Evolutionary conservation across 2,329 filamentous ascomycete genomes (phyloP).

Genomic region (Penicillium verrucosum): DNA sequence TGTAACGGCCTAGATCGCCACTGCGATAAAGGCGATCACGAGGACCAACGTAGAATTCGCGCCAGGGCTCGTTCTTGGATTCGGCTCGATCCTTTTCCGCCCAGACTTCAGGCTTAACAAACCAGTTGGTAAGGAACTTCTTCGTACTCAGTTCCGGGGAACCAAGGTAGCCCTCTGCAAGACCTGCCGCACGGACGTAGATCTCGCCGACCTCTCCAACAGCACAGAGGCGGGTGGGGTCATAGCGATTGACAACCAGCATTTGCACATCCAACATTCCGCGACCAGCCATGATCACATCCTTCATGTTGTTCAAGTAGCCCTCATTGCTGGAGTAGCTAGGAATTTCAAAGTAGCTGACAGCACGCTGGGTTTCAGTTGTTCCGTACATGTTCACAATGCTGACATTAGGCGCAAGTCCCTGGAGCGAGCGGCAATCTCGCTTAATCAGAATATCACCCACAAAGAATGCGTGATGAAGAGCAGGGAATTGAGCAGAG

Average conservation of each 20-base stretch:
- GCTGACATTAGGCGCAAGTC: conserved; percentile 68
- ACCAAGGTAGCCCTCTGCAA: conserved; percentile 78
- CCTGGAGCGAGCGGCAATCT: conserved; percentile 74
- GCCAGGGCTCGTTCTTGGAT: conserved; percentile 66
- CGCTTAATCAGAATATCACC: conserved; percentile 83
- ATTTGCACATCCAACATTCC: conserved; percentile 90
- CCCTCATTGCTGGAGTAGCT: conserved; percentile 61
- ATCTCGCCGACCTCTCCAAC: conserved; percentile 83
- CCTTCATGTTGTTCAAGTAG: conserved; percentile 62
- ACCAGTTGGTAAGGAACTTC: conserved; percentile 86
- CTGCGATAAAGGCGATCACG: conserved; percentile 83
- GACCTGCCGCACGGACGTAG: conserved; percentile 74
- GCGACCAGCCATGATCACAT: conserved; percentile 76
- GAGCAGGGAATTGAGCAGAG: conserved; percentile 68
- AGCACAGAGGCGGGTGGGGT: conserved; percentile 66
- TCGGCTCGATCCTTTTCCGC: conserved; percentile 59
- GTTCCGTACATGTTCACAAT: conserved; percentile 89
- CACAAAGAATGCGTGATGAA: conserved; percentile 84
- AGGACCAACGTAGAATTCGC: conserved; percentile 73
- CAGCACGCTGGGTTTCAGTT: conserved; percentile 77
- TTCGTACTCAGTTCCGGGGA: conserved; percentile 59
- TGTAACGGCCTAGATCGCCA: conserved; percentile 79
- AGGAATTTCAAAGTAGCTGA: conserved; percentile 78
- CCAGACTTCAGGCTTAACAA: conserved; percentile 71
- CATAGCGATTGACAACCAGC: conserved; percentile 71